phyloP scores from a whole-genome alignment of 305 asterid genomes.

The Fraxinus baroniana region DNA sequence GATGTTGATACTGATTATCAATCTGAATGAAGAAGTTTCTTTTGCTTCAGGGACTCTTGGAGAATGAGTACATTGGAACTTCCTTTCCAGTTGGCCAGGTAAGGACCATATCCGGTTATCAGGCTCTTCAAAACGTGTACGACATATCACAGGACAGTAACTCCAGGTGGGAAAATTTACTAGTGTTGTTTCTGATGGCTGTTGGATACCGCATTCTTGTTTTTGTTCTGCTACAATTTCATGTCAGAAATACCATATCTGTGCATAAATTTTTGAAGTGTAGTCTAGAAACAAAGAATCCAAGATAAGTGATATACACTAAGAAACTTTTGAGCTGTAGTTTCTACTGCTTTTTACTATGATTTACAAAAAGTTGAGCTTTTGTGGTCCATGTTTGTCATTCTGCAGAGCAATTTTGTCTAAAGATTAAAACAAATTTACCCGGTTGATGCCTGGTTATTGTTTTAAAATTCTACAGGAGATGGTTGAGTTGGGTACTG shows the following conservation, averaged over 20 bases:
- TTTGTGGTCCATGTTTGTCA: neutral
- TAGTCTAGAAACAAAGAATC: constrained; percentile 45
- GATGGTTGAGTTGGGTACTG: neutral
- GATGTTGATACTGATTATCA: neutral
- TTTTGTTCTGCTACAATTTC: constrained; percentile 52
- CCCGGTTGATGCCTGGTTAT: neutral
- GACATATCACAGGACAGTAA: constrained; percentile 57
- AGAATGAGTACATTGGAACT: constrained; percentile 77
- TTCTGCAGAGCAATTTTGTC: neutral
- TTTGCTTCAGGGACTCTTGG: constrained; percentile 80
- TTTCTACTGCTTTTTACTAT: constrained; percentile 3
- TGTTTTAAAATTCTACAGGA: neutral
- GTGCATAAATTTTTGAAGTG: constrained; percentile 39
- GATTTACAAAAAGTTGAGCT: neutral
- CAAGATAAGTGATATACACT: constrained; percentile 33
- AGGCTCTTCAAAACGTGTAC: constrained; percentile 65
- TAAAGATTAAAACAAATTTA: neutral
- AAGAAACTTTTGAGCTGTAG: neutral
- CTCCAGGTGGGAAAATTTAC: constrained; percentile 81
- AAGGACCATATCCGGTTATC: constrained; percentile 78
- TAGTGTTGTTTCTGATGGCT: constrained; percentile 73
- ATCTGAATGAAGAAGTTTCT: neutral
- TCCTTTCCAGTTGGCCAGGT: constrained; percentile 92
- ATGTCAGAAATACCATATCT: constrained; percentile 46
- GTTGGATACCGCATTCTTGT: constrained; percentile 64